These are phyloP conservation scores for Lophiotrema nucula DNA, from an alignment of 495 filamentous ascomycete species.

Conservation along the genomic window DNA sequence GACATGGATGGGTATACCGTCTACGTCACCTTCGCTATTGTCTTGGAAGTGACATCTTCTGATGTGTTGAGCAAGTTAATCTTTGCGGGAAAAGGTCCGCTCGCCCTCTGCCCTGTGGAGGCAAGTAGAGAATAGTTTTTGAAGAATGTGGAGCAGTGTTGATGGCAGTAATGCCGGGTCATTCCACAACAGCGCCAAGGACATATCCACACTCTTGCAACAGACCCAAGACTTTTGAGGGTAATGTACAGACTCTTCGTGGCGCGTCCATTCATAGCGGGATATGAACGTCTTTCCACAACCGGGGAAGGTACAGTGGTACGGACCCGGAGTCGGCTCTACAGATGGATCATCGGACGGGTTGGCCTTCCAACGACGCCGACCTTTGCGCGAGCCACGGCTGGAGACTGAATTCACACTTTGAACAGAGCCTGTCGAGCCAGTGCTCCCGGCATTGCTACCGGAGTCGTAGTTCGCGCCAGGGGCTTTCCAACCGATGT, in stretches of 20 bases:
- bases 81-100: neutral
- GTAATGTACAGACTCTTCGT: neutral
- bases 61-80: neutral
- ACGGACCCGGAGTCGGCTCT: too few relatives aligned
- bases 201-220: neutral
- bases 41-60: too few relatives aligned
- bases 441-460: neutral
- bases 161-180: neutral
- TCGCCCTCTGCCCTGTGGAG: neutral
- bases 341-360: too few relatives aligned
- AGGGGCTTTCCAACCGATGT: too few relatives aligned
- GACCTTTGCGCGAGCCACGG: neutral
- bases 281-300: neutral
- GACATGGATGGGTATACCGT: too few relatives aligned
- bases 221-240: neutral
- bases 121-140: neutral
- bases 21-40: too few relatives aligned
- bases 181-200: neutral
- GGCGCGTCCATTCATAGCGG: neutral
- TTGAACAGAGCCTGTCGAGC: neutral
- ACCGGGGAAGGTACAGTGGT: neutral
- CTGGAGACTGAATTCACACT: neutral
- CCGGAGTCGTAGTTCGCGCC: neutral
- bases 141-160: neutral
- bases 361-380: neutral